These are phyloP conservation scores for Circinella minor DNA, from an alignment of 371 early-diverging fungal genomes.

Conservation along the genomic window DNA sequence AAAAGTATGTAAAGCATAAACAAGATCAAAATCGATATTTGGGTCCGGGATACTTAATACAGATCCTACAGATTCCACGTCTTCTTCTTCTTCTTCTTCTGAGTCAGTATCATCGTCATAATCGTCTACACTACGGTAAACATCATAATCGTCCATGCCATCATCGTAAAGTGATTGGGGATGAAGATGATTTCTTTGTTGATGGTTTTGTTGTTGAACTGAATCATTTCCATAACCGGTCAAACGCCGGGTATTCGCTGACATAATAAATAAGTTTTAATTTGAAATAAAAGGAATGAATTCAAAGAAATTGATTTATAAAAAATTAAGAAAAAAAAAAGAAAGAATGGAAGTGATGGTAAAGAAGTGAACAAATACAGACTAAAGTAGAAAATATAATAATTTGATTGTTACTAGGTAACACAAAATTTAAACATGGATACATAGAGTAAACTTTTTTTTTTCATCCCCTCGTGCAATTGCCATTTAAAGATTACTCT, in stretches of 20 bases:
- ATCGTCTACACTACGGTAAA: conserved; percentile 25
- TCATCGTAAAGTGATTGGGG: conserved; percentile 50
- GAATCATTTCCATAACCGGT: conserved; percentile 18
- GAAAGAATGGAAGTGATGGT: not conserved
- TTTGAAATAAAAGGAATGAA: conserved; percentile 5
- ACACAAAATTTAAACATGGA: conserved; percentile 4
- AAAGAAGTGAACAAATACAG: not conserved
- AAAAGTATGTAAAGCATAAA: conserved; percentile 95
- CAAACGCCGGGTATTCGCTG: conserved; percentile 13
- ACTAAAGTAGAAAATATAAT: not conserved
- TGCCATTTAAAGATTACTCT: too few relatives aligned
- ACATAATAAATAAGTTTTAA: conserved; percentile 4
- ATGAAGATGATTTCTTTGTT: conserved; percentile 17
- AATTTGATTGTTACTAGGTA: conserved; percentile 7
- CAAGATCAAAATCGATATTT: conserved; percentile 75
- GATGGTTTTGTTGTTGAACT: conserved; percentile 15
- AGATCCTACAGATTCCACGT: conserved; percentile 60
- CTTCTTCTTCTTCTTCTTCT: conserved; percentile 14
- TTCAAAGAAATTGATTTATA: not conserved
- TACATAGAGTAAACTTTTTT: not conserved
- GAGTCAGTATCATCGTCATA: conserved; percentile 44
- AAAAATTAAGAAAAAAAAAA: not conserved
- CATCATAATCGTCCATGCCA: conserved; percentile 43
- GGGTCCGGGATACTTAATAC: conserved; percentile 71
- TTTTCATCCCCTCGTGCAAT: not conserved